Base-by-base conservation (phyloP, 176 grass and related monocot genomes). In the Bromus sterilis region DNA sequence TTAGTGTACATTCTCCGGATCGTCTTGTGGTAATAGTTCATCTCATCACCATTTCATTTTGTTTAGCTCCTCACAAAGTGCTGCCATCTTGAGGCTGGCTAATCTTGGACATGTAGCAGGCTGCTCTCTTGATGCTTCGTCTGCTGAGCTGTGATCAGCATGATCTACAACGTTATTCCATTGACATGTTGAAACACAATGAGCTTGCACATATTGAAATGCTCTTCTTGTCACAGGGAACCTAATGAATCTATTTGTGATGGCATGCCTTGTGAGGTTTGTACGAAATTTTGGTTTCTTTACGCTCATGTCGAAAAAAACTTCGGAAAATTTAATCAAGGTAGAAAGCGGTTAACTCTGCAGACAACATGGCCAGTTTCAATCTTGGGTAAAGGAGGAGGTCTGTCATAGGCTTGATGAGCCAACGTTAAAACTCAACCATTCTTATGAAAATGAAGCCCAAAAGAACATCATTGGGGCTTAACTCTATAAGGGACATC, bases 1-100 rank as follows among this genome's bases (percentile, higher is more conserved):
- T 84, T 84, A 87, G 81, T 91, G 89, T 91, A 91, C 77, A 91
- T 91, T 84, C 85, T 87, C 64, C 4, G 70, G 76, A 77, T 87
- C 81, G 44, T 71, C 84, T 77, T 84, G 63, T 87, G 80, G 81
- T 80, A 81, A 87, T 87, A 84, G 80, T 72, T 81, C 77, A 84
- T 77, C 41, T 77, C 77, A 81, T 73, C 53, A 28, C 34, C 74
- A 65, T 63, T 72, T 83, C 21, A 72, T 87, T 63, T 77, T 89
- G 20, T 57, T 23, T 15, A 66, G 53, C 55, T 26, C 25, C 63
- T 29, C 23, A 21, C 14, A 49, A 3, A 82, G 18, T 75, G 83
- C 32, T 68, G 36, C 18, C 66, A 86, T 46, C 37, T 30, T 37
- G 11, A 58, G 37, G 34, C 31, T 44, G 37, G 34, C 39, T 44